Evolutionary conservation across 495 filamentous ascomycete genomes (phyloP).

Genomic region (Neohortaea acidophila): DNA sequence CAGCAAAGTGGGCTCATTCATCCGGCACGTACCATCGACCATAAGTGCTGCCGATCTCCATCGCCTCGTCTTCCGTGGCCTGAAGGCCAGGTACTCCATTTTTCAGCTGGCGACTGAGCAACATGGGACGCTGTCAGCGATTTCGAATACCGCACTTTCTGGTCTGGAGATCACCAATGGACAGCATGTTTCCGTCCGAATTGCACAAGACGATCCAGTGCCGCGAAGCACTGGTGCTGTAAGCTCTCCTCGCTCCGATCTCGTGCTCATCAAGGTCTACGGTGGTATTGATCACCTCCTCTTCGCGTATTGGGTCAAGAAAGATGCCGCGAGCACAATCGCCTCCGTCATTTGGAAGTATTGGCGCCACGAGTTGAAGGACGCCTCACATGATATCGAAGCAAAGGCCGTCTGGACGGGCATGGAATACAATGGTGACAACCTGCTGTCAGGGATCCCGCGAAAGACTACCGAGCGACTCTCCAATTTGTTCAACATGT

Average conservation of each 20-base stretch:
- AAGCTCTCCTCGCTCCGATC: not conserved
- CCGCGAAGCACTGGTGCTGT: not conserved
- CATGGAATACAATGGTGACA: not conserved
- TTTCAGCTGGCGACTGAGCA: slow-evolving; percentile 16
- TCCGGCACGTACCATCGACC: not conserved
- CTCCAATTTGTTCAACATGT: not conserved
- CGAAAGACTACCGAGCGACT: not conserved
- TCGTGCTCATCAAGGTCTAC: slow-evolving; percentile 23
- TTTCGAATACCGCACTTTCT: not conserved
- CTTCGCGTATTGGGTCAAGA: slow-evolving; percentile 21
- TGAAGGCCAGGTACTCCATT: slow-evolving; percentile 16
- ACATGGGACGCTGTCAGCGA: not conserved
- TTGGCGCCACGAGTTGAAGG: slow-evolving; percentile 16
- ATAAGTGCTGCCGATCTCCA: slow-evolving; percentile 14
- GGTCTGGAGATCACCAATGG: not conserved
- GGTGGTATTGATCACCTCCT: slow-evolving; percentile 1
- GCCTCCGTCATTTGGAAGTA: slow-evolving; percentile 20
- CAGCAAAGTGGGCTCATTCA: not conserved
- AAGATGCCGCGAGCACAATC: slow-evolving; percentile 15
- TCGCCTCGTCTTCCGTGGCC: slow-evolving; percentile 18
- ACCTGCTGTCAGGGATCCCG: not conserved
- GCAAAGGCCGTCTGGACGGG: not conserved
- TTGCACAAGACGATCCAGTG: slow-evolving; percentile 3
- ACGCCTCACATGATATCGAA: not conserved
- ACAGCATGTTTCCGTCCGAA: not conserved